A percentile compares a stretch with the other conserved stretches of the same genome.
phyloP scores from a whole-genome alignment of 2,329 filamentous ascomycete species.

The Geoglossum cookeanum region DNA sequence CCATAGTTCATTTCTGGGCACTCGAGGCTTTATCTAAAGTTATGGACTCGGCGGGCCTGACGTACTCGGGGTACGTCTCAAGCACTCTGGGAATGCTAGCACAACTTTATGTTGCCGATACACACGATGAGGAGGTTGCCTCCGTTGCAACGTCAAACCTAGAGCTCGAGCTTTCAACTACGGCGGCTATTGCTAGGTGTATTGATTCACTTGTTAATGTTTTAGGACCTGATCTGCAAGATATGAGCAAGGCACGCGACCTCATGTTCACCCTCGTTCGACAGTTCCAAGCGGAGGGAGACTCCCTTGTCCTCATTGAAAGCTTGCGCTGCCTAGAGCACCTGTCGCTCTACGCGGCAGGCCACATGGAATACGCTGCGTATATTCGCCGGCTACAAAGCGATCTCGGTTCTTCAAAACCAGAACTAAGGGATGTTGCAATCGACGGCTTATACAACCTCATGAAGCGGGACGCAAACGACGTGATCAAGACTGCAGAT shows the following conservation, averaged over 20 bases:
- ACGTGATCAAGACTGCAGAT: slow-evolving; percentile 59
- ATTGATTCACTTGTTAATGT: slow-evolving; percentile 96
- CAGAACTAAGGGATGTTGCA: slow-evolving; percentile 56
- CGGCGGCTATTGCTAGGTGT: slow-evolving; percentile 66
- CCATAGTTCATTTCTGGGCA: slow-evolving; percentile 91
- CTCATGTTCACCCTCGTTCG: slow-evolving; percentile 73
- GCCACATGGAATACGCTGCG: slow-evolving; percentile 61
- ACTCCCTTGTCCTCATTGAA: slow-evolving; percentile 51
- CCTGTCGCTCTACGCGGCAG: slow-evolving; percentile 76
- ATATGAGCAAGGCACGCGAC: slow-evolving; percentile 77
- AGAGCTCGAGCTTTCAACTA: slow-evolving; percentile 66
- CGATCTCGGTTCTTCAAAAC: slow-evolving; percentile 50
- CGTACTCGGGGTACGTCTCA: slow-evolving; percentile 77
- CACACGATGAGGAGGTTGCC: slow-evolving; percentile 68
- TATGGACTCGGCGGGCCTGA: slow-evolving; percentile 78
- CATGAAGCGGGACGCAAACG: slow-evolving; percentile 79
- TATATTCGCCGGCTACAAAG: slow-evolving; percentile 72
- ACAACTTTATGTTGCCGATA: slow-evolving; percentile 79
- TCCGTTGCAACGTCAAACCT: slow-evolving; percentile 75
- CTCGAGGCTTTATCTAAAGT: slow-evolving; percentile 73
- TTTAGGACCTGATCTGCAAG: slow-evolving; percentile 83
- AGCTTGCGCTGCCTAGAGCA: slow-evolving; percentile 76
- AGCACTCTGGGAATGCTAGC: slow-evolving; percentile 86
- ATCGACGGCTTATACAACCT: slow-evolving; percentile 81
- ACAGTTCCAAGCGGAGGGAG: slow-evolving; percentile 62